Evolutionary conservation across 2,329 filamentous ascomycete genomes (phyloP), one percentile per base, ranked within the genome.

Genomic region (Mycosphaerella sp.): DNA sequence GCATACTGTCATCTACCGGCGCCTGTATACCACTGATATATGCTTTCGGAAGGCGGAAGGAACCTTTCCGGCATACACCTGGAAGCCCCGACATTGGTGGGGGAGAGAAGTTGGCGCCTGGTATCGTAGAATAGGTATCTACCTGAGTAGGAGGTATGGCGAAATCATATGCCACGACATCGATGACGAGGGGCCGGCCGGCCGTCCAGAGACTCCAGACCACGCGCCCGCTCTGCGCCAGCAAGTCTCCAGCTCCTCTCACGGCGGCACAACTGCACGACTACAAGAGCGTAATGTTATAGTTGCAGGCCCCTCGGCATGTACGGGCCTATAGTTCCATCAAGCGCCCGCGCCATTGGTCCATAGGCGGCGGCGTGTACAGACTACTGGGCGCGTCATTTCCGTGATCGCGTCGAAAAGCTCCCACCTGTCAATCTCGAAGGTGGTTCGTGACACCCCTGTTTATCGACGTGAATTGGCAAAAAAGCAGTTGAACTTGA

Each of bases 401-500:
- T 56, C 53, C 48, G 49, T 38, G 50, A 17, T 42, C 45, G 48
- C 46, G 32, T 45, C 45, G 29, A 47, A 32, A 21, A 47, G 34
- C 12, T 14, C 32, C 34, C 26, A 47, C 43, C 44, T 51, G 26
- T 43, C 49, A 52, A 52, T 45, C 45, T 45, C 39, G 9, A 29
- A 5, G 31, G 32, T 55, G 53, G 53, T 55, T 52, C 53, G 53
- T 55, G 45, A 45, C 54, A 53, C 43, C 49, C 54, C 42, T 49
- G 54, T 48, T 50, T 53, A 53, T 53, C 50, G 54, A 56, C 49
- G 53, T 43, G 34, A 32, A 45, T 31, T 39, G 40, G 29, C 48
- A 31, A 31, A 36, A 29, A 32, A 21, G 21, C 21, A 21, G 21
- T 21, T 21, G 41, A 14, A 29, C 10, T 26, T 8, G 32, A 44